Conservation (phyloP, 306 rosid genomes). For the Elaeagnus macrophylla region DNA sequence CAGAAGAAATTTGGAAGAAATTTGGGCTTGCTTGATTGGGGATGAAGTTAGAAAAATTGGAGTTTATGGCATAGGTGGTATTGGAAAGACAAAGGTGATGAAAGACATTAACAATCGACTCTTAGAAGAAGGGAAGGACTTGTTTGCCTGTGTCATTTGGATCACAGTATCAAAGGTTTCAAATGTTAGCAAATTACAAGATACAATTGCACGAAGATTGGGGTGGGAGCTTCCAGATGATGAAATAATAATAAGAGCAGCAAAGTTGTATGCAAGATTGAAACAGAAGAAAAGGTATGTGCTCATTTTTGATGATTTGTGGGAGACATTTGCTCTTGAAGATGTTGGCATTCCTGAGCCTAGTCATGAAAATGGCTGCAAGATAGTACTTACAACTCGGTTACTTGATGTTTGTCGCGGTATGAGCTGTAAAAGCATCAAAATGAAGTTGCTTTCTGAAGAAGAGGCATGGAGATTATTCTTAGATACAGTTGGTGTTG, state of each 20-base stretch:
- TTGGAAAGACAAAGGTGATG: conserved; percentile 1
- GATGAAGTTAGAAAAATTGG: conserved; percentile 2
- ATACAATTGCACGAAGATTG: not conserved
- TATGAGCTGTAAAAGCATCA: conserved; percentile 3
- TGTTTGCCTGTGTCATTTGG: conserved; percentile 8
- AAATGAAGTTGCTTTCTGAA: conserved; percentile 8
- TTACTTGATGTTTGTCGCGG: conserved; percentile 5
- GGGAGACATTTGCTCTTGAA: not conserved
- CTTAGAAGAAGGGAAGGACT: not conserved
- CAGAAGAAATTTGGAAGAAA: not conserved
- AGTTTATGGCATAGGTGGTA: conserved; percentile 10
- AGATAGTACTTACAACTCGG: conserved; percentile 10
- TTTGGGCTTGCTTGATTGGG: conserved; percentile 3
- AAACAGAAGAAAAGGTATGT: not conserved
- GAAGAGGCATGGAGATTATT: conserved; percentile 14
- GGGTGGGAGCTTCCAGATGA: not conserved
- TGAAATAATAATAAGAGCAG: not conserved
- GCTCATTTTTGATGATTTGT: conserved; percentile 10
- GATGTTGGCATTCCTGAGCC: conserved; percentile 19
- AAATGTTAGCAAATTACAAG: conserved; percentile 3
- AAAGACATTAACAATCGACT: not conserved
- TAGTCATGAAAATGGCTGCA: conserved; percentile 8
- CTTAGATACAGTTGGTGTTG: conserved; percentile 7
- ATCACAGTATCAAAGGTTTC: conserved; percentile 7
- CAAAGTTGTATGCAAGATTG: not conserved